Evolutionary conservation across 163 green algal species (phyloP), one percentile per base, ranked within the genome.

Genomic region (Chlamydomonas reinhardtii): DNA sequence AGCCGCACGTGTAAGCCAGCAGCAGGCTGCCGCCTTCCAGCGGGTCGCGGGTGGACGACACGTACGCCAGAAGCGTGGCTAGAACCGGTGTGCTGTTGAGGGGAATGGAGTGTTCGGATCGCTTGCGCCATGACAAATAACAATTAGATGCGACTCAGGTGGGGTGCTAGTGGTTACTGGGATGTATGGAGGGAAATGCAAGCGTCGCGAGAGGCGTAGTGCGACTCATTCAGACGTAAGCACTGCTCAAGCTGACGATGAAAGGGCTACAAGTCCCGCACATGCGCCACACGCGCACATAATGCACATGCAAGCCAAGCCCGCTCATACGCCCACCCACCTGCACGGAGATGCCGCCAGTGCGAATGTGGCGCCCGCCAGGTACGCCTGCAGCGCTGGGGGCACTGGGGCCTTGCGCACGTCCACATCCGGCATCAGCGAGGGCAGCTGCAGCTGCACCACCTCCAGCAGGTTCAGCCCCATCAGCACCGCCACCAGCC

Each of bases 311-410:
- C 48, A 56, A 11, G 11, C 43, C 48, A 56, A 19, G 19, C 48
- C 48, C 2, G 6, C 48, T 17, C 48, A n/a, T n/a, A n/a, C 29
- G 35, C 20, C 39, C 24, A 25, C 43, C 27, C 69, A 92, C 89
- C 89, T 97, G 96, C 97, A 99, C 0, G 97, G 97, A 34, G 96
- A 99, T 11, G 97, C 97, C 39, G 96, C 97, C 73, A 99, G 93
- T 2, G 97, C 97, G 92, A 99, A 99, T 2, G 93, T 95, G 32
- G 97, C 89, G 19, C 97, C 97, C 59, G 97, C 93, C 22, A 95
- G 82, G 85, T 96, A 97, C 6, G 93, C 88, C 32, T 78, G 75
- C 56, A 68, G 82, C 9, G 87, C 71, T 1, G 95, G 88, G 8
- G 92, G 91, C 20, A 97, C 71, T 11, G 74, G 76, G 2, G 93